A percentile compares a stretch with the other conserved stretches of the same genome.
Conservation (phyloP, 441 rosid genomes). For the Geranium incanum region DNA sequence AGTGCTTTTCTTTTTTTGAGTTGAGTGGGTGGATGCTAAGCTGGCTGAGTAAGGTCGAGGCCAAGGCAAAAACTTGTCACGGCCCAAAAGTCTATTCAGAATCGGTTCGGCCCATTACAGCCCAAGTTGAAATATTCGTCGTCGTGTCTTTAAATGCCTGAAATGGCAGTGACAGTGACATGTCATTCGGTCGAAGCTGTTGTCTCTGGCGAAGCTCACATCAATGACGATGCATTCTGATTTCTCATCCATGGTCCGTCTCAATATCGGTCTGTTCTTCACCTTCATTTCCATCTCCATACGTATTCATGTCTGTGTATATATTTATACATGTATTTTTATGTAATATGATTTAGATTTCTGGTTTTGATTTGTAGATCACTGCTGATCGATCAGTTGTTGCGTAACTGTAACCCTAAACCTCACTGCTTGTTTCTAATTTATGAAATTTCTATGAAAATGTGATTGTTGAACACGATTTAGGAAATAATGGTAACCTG, state of each 20-base stretch:
- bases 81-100: neutral
- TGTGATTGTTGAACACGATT: neutral
- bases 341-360: neutral
- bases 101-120: neutral
- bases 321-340: neutral
- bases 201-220: slow-evolving; percentile 14
- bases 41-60: no score
- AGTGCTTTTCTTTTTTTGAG: no score
- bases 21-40: no score
- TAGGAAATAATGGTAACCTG: neutral
- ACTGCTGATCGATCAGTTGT: slow-evolving; percentile 8
- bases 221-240: slow-evolving; percentile 34
- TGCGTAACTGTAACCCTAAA: slow-evolving; percentile 7
- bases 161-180: neutral
- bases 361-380: neutral
- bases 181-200: neutral
- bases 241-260: slow-evolving; percentile 59
- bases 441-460: neutral
- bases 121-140: neutral
- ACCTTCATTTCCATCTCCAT: neutral
- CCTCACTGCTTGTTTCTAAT: neutral
- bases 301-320: neutral
- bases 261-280: slow-evolving; percentile 55
- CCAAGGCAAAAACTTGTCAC: no score
- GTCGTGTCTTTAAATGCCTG: neutral